Evolutionary conservation across 2,329 filamentous ascomycete species (phyloP), one percentile per base, ranked within the genome.

Genomic region (Paramyrothecium roridum): DNA sequence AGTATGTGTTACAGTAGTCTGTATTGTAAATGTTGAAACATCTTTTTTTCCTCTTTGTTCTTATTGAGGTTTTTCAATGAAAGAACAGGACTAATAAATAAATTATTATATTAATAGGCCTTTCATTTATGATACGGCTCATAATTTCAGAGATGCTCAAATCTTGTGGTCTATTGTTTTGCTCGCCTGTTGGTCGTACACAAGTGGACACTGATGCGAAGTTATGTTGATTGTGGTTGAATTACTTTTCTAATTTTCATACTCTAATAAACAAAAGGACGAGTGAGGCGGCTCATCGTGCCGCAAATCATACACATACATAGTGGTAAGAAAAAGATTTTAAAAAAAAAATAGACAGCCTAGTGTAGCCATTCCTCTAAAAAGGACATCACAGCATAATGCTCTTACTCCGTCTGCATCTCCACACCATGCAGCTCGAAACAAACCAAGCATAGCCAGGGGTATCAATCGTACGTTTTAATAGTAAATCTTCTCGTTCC

Each of bases 401-500:
- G 37, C n/a, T 19, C 37, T 6, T 43, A 13, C 37, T 43, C n/a
- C 37, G 26, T 30, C 26, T 30, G 26, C 26, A 30, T 30, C 26
- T 30, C 26, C 26, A 30, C 10, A 43, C 13, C 7, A 43, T 13
- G n/a, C n/a, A 43, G 37, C 37, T 17, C n/a, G n/a, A 19, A 48
- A 48, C 8, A 17, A 21, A 8, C 22, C 46, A 21, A 26, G 46
- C 3, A 21, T 10, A 16, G 21, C 46, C 21, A 20, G 57, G 63
- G 65, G 65, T 67, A 67, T 67, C 65, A 60, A 54, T 53, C 52
- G 56, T 49, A 19, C 49, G 45, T 40, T 40, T 63, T 74, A 78
- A 62, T 78, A 78, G 56, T 74, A 72, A 58, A 74, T 62, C 71
- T 77, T 78, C 65, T 77, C 75, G 8, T 65, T 69, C 69, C 73